A percentile compares a stretch with the other conserved stretches of the same genome.
These are phyloP conservation scores for Plasmodium chabaudi DNA, from an alignment of 169 alveolate species.

Conservation along the genomic window DNA sequence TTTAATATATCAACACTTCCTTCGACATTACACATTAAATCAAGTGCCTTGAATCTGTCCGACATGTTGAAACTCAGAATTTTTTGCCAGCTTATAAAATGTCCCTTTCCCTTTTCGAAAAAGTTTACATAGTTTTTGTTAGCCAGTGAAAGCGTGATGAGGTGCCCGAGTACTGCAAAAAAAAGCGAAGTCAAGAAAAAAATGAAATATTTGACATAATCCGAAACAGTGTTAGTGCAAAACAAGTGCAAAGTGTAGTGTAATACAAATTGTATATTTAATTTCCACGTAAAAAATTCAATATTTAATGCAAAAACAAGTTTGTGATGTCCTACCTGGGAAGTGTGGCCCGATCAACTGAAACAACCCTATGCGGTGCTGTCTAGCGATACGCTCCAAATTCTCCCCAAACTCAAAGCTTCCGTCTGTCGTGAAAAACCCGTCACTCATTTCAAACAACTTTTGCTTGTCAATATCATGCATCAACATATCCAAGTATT, in stretches of 20 bases:
- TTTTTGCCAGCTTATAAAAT: constrained; percentile 58
- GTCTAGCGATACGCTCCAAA: no score
- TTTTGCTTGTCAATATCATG: no score
- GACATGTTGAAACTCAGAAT: constrained; percentile 13
- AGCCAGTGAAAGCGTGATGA: constrained; percentile 15
- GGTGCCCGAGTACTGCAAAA: constrained; percentile 47
- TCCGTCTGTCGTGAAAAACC: no score
- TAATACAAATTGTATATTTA: neutral
- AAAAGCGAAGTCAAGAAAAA: neutral
- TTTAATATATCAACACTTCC: neutral
- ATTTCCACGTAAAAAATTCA: no score
- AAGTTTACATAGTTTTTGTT: constrained; percentile 10
- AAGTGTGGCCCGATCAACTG: no score
- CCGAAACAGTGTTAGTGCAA: neutral
- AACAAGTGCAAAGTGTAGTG: neutral
- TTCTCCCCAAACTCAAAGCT: no score
- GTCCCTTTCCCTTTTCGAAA: constrained; percentile 11
- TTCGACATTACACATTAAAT: constrained; percentile 30
- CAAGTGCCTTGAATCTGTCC: constrained; percentile 48
- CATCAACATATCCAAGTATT: no score
- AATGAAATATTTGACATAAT: neutral
- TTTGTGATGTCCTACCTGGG: no score
- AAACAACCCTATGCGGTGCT: no score
- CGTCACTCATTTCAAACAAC: no score
- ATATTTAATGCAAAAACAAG: no score